phyloP scores from a whole-genome alignment of 495 filamentous ascomycete species.

The Hyaloscypha bicolor region DNA sequence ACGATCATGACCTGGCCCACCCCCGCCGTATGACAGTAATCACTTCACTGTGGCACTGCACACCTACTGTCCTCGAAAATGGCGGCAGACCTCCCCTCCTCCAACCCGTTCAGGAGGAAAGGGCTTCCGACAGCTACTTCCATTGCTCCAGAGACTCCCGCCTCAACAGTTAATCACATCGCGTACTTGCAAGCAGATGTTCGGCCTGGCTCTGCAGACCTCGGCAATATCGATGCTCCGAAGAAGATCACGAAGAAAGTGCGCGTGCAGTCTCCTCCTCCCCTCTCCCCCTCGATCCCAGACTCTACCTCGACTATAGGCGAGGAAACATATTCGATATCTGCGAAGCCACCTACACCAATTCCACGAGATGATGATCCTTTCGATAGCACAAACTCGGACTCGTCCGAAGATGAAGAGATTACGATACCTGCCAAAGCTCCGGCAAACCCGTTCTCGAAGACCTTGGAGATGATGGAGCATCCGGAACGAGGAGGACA shows the following conservation, averaged over 20 bases:
- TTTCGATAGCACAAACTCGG: slow-evolving; percentile 25
- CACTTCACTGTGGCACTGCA: slow-evolving; percentile 18
- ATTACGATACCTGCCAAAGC: slow-evolving; percentile 20
- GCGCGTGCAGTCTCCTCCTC: slow-evolving; percentile 58
- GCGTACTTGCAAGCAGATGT: slow-evolving; percentile 19
- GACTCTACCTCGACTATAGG: slow-evolving; percentile 34
- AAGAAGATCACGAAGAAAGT: slow-evolving; percentile 55
- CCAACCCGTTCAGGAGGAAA: slow-evolving; percentile 36
- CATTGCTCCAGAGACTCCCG: slow-evolving; percentile 16
- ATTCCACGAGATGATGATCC: slow-evolving; percentile 31
- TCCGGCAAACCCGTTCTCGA: slow-evolving; percentile 54
- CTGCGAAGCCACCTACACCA: slow-evolving; percentile 36
- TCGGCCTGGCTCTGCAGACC: slow-evolving; percentile 8
- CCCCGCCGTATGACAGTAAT: slow-evolving; percentile 10
- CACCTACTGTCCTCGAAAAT: slow-evolving; percentile 17
- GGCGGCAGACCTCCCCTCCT: slow-evolving; percentile 31
- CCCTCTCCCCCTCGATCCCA: slow-evolving; percentile 46
- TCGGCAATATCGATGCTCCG: slow-evolving; percentile 12
- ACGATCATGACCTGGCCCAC: slow-evolving; percentile 13
- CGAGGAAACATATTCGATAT: slow-evolving; percentile 32
- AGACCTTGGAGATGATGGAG: slow-evolving; percentile 49
- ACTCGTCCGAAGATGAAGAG: slow-evolving; percentile 27
- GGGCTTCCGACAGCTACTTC: slow-evolving; percentile 10
- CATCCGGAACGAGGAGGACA: slow-evolving; percentile 26
- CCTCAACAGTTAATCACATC: slow-evolving; percentile 18